Percentiles rank a stretch among this genome's conserved stretches.
Conservation (phyloP, 108 stramenopile genomes). For the Cyclotella baltica region DNA sequence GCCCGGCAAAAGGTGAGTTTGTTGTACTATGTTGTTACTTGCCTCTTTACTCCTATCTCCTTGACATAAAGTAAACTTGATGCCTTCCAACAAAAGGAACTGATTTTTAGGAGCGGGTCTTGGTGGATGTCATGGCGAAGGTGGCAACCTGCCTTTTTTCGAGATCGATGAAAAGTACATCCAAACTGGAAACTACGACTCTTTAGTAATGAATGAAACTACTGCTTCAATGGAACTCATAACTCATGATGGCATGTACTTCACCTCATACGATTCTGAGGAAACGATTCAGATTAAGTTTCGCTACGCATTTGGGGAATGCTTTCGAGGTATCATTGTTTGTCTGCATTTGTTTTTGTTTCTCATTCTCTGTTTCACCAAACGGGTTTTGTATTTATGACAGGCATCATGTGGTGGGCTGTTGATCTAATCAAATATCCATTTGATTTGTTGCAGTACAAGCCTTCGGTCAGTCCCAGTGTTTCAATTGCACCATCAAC, state of each 20-base stretch:
- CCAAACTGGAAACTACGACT: conserved; percentile 34
- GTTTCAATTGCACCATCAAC: conserved; percentile 18
- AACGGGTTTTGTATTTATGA: no score
- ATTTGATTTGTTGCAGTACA: not conserved
- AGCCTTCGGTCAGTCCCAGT: conserved; percentile 14
- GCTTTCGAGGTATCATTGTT: conserved; percentile 45
- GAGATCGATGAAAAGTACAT: conserved; percentile 34
- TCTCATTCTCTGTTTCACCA: no score
- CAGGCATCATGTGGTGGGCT: conserved; percentile 52
- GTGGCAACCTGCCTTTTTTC: conserved; percentile 36
- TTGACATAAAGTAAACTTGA: no score
- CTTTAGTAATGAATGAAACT: conserved; percentile 26
- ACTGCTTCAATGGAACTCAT: conserved; percentile 35
- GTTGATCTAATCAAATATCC: conserved; percentile 36
- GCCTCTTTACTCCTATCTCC: not conserved
- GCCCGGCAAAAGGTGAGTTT: conserved; percentile 14
- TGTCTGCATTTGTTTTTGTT: no score
- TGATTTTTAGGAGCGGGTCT: conserved; percentile 36
- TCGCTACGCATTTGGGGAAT: conserved; percentile 27
- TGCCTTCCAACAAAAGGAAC: no score
- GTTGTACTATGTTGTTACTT: not conserved
- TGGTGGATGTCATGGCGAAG: conserved; percentile 35
- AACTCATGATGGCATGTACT: conserved; percentile 25
- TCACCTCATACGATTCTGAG: conserved; percentile 41
- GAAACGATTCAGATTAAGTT: conserved; percentile 27